A percentile compares a stretch with the other conserved stretches of the same genome.
These are phyloP conservation scores for Fusarium sp. DNA, from an alignment of 2,329 filamentous ascomycete genomes.

Conservation along the genomic window DNA sequence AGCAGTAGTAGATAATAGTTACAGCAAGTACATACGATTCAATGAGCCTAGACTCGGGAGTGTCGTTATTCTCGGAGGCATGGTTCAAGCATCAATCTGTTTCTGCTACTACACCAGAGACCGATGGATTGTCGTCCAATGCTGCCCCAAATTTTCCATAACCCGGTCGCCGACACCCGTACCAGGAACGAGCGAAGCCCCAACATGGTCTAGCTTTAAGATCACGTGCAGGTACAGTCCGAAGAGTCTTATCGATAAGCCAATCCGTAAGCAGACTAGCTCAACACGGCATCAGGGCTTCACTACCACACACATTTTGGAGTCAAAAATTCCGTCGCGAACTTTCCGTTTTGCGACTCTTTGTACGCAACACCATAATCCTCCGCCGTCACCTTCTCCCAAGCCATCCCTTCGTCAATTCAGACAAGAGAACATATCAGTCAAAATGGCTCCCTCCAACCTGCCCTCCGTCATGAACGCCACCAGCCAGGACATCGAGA, in stretches of 20 bases:
- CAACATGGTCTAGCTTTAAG: conserved; percentile 18
- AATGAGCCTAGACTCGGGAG: conserved; percentile 69
- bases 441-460: conserved; percentile 95
- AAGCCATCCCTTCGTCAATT: conserved; percentile 45
- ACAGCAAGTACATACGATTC: conserved; percentile 61
- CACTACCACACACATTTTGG: conserved; percentile 55
- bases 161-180: conserved; percentile 28
- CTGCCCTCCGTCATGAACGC: conserved; percentile 96
- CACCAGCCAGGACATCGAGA: conserved; percentile 98
- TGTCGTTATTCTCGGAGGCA: conserved; percentile 75
- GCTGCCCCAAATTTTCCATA: conserved; percentile 52
- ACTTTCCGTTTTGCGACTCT: conserved; percentile 53
- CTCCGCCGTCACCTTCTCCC: conserved; percentile 43
- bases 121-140: conserved; percentile 38
- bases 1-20: conserved; percentile 24
- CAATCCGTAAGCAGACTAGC: conserved; percentile 46
- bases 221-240: conserved; percentile 50
- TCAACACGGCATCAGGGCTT: conserved; percentile 48
- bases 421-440: conserved; percentile 52
- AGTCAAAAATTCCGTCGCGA: conserved; percentile 54
- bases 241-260: background rate
- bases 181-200: background rate
- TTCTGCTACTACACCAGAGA: conserved; percentile 36
- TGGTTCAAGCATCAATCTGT: conserved; percentile 55
- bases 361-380: conserved; percentile 45